A percentile compares a stretch with the other conserved stretches of the same genome.
phyloP scores from a whole-genome alignment of 257 asterid species.

The Galeopsis tetrahit region DNA sequence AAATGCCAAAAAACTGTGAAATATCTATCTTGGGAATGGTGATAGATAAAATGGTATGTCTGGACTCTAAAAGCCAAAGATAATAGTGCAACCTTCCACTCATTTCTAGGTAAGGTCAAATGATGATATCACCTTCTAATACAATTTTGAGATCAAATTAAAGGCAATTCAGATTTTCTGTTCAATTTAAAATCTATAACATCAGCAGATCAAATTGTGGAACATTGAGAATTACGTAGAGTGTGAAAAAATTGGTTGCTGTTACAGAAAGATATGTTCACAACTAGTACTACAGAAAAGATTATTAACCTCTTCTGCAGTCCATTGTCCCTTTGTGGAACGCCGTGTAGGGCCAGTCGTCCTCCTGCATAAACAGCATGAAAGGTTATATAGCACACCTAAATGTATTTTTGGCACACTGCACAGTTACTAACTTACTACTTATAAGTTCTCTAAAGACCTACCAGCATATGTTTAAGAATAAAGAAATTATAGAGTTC shows the following conservation, averaged over 20 bases:
- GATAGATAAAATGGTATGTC: conserved; percentile 1
- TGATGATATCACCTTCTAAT: background rate
- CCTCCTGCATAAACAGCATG: conserved; percentile 58
- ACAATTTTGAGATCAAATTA: background rate
- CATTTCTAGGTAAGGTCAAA: background rate
- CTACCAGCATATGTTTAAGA: conserved; percentile 24
- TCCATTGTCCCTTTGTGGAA: conserved; percentile 99
- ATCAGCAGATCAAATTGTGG: background rate
- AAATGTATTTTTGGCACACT: conserved; percentile 2
- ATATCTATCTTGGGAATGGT: background rate
- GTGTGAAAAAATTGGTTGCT: conserved; percentile 1
- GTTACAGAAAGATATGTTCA: conserved; percentile 8
- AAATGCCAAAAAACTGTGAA: background rate
- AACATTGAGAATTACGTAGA: background rate
- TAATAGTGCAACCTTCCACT: background rate
- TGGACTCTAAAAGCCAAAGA: conserved; percentile 16
- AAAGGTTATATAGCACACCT: conserved; percentile 22
- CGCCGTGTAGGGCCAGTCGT: conserved; percentile 97
- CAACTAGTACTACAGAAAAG: conserved; percentile 3
- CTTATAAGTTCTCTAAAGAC: conserved; percentile 10
- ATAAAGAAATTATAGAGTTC: background rate
- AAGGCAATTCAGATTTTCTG: conserved; percentile 4
- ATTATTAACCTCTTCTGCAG: conserved; percentile 81
- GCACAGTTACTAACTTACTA: background rate
- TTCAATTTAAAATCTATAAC: background rate